Percentiles rank a stretch among this genome's conserved stretches.
Conservation (phyloP, 352 stramenopile genomes). For the Phytophthora colocasiae region DNA sequence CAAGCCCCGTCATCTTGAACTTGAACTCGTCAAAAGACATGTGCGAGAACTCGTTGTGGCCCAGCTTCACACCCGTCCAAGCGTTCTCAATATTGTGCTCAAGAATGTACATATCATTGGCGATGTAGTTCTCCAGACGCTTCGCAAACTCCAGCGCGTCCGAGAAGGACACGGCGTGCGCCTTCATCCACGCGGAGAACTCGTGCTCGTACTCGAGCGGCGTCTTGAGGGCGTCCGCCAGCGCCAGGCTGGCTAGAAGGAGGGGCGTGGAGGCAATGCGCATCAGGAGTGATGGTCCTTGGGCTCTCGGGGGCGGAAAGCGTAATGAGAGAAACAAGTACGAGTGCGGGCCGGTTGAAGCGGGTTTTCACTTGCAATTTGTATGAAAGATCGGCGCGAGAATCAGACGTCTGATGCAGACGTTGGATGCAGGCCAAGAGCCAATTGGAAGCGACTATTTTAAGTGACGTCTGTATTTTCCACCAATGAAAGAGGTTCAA, state of each 20-base stretch:
- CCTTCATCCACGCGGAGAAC: conserved; percentile 72
- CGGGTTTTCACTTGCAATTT: conserved; percentile 20
- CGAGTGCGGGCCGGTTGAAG: conserved; percentile 27
- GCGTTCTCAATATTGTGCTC: conserved; percentile 86
- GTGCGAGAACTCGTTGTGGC: conserved; percentile 81
- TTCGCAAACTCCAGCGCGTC: conserved; percentile 76
- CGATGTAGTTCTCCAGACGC: conserved; percentile 81
- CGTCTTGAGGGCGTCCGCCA: conserved; percentile 57
- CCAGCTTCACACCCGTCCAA: conserved; percentile 74
- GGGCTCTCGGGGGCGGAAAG: conserved; percentile 23
- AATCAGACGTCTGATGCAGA: conserved; percentile 17
- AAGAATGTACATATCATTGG: conserved; percentile 87
- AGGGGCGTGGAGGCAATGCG: conserved; percentile 22
- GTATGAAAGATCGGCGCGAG: conserved; percentile 32
- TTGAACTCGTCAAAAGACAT: conserved; percentile 97
- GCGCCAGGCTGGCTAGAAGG: conserved; percentile 39
- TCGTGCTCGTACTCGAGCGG: conserved; percentile 74
- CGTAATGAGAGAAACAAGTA: conserved; percentile 28
- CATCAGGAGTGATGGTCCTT: conserved; percentile 26
- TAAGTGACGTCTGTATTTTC: background rate
- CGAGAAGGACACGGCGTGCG: conserved; percentile 57
- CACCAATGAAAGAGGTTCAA: conserved; percentile 16
- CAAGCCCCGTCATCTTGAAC: conserved; percentile 61
- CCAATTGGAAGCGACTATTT: conserved; percentile 26
- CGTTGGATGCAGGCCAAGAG: conserved; percentile 6